Conservation (phyloP, 768 basidiomycete species). For the Suillus fuscotomentosus region DNA sequence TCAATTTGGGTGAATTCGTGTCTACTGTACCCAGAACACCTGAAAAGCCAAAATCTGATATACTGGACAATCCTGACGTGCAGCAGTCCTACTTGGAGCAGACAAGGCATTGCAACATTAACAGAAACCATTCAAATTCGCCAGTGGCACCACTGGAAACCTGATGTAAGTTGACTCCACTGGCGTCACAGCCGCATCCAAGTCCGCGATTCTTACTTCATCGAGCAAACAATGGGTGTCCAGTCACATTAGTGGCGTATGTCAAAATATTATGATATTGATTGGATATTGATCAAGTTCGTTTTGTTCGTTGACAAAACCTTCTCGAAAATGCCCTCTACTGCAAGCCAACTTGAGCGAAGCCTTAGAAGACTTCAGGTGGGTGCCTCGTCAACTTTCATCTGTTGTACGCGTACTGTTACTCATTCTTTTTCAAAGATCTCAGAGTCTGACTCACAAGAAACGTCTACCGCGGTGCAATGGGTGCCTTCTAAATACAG, state of each 20-base stretch:
- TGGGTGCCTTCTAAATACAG: not conserved
- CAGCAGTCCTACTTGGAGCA: not conserved
- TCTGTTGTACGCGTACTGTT: not conserved
- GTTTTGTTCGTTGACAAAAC: not conserved
- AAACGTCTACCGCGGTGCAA: not conserved
- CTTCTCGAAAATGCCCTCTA: not conserved
- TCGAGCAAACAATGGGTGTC: too few relatives aligned
- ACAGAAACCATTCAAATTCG: slow-evolving; percentile 9
- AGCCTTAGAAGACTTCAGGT: not conserved
- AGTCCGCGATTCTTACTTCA: too few relatives aligned
- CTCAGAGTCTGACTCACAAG: not conserved
- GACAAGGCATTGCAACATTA: slow-evolving; percentile 6
- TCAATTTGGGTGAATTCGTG: too few relatives aligned
- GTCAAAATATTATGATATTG: not conserved
- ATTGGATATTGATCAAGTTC: too few relatives aligned
- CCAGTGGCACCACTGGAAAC: slow-evolving; percentile 1
- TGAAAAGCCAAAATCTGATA: too few relatives aligned
- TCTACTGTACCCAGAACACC: too few relatives aligned
- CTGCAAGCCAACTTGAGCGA: not conserved
- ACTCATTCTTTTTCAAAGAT: not conserved
- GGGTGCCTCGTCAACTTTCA: not conserved
- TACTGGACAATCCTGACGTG: too few relatives aligned
- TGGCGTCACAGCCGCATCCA: too few relatives aligned
- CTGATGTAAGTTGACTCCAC: not conserved
- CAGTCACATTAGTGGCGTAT: not conserved